phyloP scores from a whole-genome alignment of 306 rosid genomes.

The Abrus precatorius region DNA sequence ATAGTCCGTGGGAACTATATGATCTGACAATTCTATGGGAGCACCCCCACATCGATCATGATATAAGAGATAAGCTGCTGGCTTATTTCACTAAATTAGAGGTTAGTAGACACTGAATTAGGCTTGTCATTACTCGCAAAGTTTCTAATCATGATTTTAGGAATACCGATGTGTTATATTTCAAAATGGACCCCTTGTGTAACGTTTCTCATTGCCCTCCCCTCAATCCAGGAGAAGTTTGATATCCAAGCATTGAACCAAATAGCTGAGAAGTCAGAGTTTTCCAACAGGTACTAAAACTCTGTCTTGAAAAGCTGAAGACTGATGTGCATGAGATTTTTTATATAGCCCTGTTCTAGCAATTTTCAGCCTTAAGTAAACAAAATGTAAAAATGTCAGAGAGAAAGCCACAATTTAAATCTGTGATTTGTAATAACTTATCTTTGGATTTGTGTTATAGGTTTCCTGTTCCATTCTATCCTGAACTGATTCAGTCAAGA shows the following conservation, averaged over 20 bases:
- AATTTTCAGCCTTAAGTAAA: slow-evolving; percentile 2
- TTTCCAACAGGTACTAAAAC: slow-evolving; percentile 73
- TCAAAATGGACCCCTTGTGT: not conserved
- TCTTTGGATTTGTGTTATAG: slow-evolving; percentile 59
- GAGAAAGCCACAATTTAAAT: not conserved
- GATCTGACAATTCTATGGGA: slow-evolving; percentile 65
- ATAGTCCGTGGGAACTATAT: slow-evolving; percentile 89
- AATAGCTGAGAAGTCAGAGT: slow-evolving; percentile 65
- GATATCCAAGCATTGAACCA: slow-evolving; percentile 65
- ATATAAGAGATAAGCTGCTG: slow-evolving; percentile 74
- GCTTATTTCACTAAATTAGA: slow-evolving; percentile 61
- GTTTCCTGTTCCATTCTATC: slow-evolving; percentile 71
- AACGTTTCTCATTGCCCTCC: slow-evolving; percentile 37
- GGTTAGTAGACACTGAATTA: slow-evolving; percentile 52
- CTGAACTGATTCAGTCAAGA: slow-evolving; percentile 71
- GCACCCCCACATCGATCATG: slow-evolving; percentile 67
- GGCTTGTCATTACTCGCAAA: slow-evolving; percentile 17
- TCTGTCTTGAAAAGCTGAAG: slow-evolving; percentile 31
- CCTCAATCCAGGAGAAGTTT: slow-evolving; percentile 60
- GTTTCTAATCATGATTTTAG: slow-evolving; percentile 22
- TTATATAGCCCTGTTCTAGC: slow-evolving; percentile 17
- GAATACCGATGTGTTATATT: slow-evolving; percentile 23
- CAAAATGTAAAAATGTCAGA: slow-evolving; percentile 10
- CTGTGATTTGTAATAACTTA: slow-evolving; percentile 18
- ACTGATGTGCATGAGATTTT: slow-evolving; percentile 7